These are phyloP conservation scores for Mortierella sp. DNA, from an alignment of 371 early-diverging fungal species.

Conservation along the genomic window DNA sequence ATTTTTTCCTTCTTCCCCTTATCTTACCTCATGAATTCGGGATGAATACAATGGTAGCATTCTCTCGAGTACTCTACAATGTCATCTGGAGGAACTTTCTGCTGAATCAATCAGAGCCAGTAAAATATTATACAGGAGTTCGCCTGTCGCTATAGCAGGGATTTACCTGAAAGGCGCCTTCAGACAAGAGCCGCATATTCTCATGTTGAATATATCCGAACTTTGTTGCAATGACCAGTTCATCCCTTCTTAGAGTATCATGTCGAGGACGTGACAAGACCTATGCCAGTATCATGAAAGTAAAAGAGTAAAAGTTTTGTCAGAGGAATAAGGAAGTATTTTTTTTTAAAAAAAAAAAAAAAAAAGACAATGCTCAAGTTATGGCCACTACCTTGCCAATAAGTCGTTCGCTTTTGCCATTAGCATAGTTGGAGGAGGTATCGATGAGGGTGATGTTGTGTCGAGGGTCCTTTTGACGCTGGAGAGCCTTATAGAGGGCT, in stretches of 20 bases:
- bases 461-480: constrained; percentile 44
- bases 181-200: constrained; percentile 42
- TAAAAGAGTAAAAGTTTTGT: not conserved
- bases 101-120: not conserved
- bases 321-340: not conserved
- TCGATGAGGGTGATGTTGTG: constrained; percentile 55
- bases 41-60: constrained; percentile 56
- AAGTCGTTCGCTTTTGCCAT: constrained; percentile 53
- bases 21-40: constrained; percentile 54
- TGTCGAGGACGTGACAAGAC: constrained; percentile 35
- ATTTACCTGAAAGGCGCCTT: constrained; percentile 40
- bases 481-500: constrained; percentile 43
- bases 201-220: constrained; percentile 56
- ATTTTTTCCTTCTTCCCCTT: not conserved
- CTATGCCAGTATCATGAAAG: constrained; percentile 3
- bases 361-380: not conserved
- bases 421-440: constrained; percentile 51
- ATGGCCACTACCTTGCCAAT: constrained; percentile 43
- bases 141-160: not conserved
- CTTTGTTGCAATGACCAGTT: constrained; percentile 48
- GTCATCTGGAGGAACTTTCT: constrained; percentile 49
- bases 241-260: constrained; percentile 40
- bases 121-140: not conserved
- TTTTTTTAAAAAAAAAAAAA: too few relatives aligned
- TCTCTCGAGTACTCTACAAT: constrained; percentile 46